Base-by-base conservation (phyloP, 1,284 basidiomycete genomes). In the Gomphus bonarii region DNA sequence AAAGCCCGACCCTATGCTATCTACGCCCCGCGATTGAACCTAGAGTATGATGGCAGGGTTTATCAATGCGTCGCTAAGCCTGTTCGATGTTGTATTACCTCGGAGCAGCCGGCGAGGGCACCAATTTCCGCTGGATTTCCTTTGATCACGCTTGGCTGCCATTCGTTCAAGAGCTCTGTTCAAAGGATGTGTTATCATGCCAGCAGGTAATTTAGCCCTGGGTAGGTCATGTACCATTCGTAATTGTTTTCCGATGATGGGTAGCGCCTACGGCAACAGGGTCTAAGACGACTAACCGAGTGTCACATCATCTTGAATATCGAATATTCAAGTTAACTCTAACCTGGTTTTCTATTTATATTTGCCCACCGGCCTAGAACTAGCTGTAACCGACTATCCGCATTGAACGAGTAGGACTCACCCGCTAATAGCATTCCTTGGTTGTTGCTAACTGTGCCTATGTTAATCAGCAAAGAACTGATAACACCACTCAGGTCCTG, bases 221-320 rank as follows among this genome's bases (percentile, higher is more conserved):
- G 14, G 28, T 28, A 20, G 31, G 8, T 51, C 33, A 25, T 70
- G 38, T 60, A 80, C 81, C 72, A 53, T 72, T 71, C 7, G 84
- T 81, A 12, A 76, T 78, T 16, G 74, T 70, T 61, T 80, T 80
- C 42, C 95, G 78, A 68, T 84, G 91, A 1, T 70, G 63, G 3
- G 90, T 91, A 0, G 95, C 93, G 6, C 94, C 94, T 0, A 95
- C 81, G 3, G 93, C 95, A 4, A 98, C 95, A 1, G 95, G 95
- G 69, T 98, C 95, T 62, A 97, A 91, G 0, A 98, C 78, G 3
- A 97, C 71, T 0, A 31, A 25, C 10, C 18, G 16, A 20, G 43
- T 5, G 28, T 28, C 6, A 18, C 33, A 48, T 40, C 38, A 8
- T 31, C 30, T 31, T 48, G n/a, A 14, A 30, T 31, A 48, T 31